Conservation (phyloP, 192 early-diverging fungal species). For the Podila verticillata region DNA sequence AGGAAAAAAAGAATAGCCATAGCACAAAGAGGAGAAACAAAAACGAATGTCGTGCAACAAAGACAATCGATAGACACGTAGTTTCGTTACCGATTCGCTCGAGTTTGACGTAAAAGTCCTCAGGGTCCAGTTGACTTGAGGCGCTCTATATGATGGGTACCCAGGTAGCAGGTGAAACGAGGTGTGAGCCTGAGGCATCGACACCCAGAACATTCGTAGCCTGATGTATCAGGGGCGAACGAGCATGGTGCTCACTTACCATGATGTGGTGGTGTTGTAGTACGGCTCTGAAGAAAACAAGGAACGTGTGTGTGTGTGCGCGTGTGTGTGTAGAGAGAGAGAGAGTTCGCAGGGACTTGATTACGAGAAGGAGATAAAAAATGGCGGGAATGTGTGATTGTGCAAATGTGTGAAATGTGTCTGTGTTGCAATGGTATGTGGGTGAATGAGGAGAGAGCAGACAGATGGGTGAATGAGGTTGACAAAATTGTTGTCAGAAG, state of each 20-base stretch:
- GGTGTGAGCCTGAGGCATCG: not conserved
- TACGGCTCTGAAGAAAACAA: too few species aligned
- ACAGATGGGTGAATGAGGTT: too few species aligned
- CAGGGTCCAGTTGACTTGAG: constrained; percentile 63
- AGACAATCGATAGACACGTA: not conserved
- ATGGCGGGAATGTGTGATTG: too few species aligned
- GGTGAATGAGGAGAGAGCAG: too few species aligned
- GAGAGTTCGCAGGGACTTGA: too few species aligned
- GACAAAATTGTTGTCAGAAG: not conserved
- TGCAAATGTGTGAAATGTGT: too few species aligned
- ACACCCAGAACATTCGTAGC: not conserved
- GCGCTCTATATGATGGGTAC: constrained; percentile 29
- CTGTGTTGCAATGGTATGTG: too few species aligned
- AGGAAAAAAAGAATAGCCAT: not conserved
- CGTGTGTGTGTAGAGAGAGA: too few species aligned
- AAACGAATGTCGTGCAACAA: not conserved
- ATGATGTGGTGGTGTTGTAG: not conserved
- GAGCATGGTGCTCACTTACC: too few species aligned
- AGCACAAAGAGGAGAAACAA: not conserved
- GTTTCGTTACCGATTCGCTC: constrained; percentile 67
- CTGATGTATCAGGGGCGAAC: not conserved
- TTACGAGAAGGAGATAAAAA: too few species aligned
- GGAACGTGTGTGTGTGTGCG: too few species aligned
- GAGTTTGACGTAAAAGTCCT: constrained; percentile 71
- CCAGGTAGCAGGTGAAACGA: not conserved